Percentiles rank a stretch among this genome's conserved stretches.
Evolutionary conservation across 306 rosid genomes (phyloP).

Genomic region (Chamaecrista fasciculata): DNA sequence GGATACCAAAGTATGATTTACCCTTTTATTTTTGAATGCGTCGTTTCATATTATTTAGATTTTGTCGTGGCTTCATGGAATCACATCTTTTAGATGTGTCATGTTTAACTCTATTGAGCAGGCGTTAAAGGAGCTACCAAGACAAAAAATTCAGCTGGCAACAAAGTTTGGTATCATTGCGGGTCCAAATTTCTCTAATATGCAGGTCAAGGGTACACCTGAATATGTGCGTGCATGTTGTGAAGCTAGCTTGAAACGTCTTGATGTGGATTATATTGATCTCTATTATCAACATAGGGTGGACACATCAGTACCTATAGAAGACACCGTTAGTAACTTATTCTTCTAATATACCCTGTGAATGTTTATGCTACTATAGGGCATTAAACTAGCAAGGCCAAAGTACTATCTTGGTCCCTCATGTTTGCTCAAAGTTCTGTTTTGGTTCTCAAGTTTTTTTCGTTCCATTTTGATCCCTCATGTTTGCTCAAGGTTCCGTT

Average conservation of each 20-base stretch:
- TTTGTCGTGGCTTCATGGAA: no score
- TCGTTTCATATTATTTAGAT: background rate
- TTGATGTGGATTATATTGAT: background rate
- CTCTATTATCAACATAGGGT: background rate
- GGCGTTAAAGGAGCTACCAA: background rate
- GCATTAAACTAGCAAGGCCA: no score
- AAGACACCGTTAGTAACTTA: background rate
- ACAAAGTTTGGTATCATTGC: background rate
- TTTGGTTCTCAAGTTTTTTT: no score
- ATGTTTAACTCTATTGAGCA: background rate
- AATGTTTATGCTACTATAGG: no score
- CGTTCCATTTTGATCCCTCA: no score
- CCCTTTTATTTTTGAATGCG: no score
- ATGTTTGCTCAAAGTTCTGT: no score
- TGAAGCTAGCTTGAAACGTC: background rate
- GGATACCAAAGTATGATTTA: no score
- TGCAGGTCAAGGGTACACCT: background rate
- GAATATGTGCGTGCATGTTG: background rate
- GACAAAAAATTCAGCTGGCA: background rate
- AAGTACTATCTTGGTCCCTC: no score
- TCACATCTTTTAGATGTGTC: no score
- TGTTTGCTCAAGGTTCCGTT: no score
- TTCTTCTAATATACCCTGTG: no score
- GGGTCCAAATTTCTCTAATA: background rate
- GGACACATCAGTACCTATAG: background rate